These are phyloP conservation scores for Alternaria metachromatica DNA, from an alignment of 2,329 filamentous ascomycete genomes.

Conservation along the genomic window DNA sequence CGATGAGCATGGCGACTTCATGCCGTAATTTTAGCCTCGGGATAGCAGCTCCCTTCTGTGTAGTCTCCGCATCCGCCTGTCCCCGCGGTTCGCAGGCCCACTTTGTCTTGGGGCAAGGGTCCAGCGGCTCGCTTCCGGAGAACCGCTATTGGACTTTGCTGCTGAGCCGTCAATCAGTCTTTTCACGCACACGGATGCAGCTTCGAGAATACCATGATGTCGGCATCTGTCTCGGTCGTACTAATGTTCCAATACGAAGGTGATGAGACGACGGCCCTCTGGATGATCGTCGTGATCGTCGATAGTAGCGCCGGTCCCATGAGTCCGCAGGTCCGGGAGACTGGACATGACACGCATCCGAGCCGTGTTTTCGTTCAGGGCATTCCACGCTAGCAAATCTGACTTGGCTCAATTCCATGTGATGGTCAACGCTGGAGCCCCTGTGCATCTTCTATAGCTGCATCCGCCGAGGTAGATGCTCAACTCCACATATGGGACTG, in stretches of 20 bases:
- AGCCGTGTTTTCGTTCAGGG: neutral
- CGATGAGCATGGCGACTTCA: neutral
- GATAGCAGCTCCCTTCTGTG: neutral
- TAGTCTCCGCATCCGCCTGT: neutral
- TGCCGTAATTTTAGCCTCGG: neutral
- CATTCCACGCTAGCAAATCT: neutral
- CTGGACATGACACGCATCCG: neutral
- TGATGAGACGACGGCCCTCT: neutral
- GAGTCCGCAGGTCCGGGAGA: neutral
- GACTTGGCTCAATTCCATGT: neutral
- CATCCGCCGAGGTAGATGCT: neutral
- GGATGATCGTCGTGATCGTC: neutral
- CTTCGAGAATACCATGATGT: neutral
- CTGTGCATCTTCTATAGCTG: neutral
- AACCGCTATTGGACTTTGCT: neutral
- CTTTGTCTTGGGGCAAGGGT: neutral
- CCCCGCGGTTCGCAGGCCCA: neutral
- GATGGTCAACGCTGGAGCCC: neutral
- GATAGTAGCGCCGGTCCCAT: neutral
- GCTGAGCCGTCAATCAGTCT: neutral
- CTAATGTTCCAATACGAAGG: neutral
- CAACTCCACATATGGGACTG: neutral
- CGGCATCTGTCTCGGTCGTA: neutral
- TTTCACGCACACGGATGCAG: neutral
- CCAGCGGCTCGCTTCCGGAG: conserved; percentile 4